These are phyloP conservation scores for Amaranthus hypochondriacus DNA, from an alignment of 148 eudicot species.

Conservation along the genomic window DNA sequence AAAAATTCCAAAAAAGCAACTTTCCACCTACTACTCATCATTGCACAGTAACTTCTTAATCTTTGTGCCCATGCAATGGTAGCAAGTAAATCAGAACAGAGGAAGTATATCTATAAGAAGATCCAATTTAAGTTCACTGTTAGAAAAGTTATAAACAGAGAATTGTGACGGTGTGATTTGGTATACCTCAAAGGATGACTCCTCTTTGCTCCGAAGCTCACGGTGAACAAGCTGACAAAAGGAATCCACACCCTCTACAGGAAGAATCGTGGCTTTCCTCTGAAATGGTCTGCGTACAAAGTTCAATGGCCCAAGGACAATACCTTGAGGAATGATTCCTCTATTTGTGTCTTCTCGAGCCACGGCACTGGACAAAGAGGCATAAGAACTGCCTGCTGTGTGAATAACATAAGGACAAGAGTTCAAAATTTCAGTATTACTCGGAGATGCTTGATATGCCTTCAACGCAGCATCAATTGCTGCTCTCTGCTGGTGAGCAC, in stretches of 20 bases:
- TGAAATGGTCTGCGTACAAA: constrained; percentile 78
- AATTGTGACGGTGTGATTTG: background rate
- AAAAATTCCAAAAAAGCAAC: no score
- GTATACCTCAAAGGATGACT: constrained; percentile 71
- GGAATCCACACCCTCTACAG: constrained; percentile 80
- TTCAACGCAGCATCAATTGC: constrained; percentile 63
- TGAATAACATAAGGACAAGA: constrained; percentile 85
- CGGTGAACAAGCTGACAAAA: constrained; percentile 66
- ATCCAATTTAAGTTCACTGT: background rate
- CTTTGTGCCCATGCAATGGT: no score
- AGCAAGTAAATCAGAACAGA: background rate
- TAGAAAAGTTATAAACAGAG: background rate
- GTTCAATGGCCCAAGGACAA: constrained; percentile 54
- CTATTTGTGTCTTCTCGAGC: constrained; percentile 34
- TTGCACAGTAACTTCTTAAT: no score
- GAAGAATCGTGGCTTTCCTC: constrained; percentile 69
- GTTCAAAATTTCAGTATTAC: constrained; percentile 65
- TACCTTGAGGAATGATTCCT: constrained; percentile 44
- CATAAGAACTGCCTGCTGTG: constrained; percentile 49
- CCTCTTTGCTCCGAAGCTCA: constrained; percentile 70
- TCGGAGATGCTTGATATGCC: constrained; percentile 87
- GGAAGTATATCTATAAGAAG: background rate
- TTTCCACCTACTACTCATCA: no score
- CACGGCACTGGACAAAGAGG: constrained; percentile 41
- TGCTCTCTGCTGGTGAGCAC: constrained; percentile 86